Conservation (phyloP, 345 rosid genomes). For the Eucalyptus tenuipes region DNA sequence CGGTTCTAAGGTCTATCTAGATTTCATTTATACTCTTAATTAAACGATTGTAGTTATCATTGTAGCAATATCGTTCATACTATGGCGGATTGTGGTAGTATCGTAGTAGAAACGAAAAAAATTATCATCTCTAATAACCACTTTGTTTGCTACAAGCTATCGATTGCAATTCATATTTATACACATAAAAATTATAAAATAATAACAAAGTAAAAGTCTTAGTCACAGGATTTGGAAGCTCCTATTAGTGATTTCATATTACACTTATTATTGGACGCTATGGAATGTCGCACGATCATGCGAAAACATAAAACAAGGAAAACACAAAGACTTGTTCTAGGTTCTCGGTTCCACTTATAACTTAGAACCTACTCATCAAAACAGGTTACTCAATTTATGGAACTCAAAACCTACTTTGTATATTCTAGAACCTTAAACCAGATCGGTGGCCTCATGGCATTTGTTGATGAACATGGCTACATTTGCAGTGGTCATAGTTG, state of each 20-base stretch:
- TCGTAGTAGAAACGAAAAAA: rapidly evolving
- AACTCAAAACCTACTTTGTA: rapidly evolving
- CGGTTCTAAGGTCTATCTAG: rapidly evolving
- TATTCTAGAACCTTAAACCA: no score
- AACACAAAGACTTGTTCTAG: no score
- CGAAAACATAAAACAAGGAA: no score
- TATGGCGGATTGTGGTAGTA: rapidly evolving
- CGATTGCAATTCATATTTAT: rapidly evolving
- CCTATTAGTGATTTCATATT: rapidly evolving
- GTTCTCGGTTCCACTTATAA: no score
- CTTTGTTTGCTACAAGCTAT: rapidly evolving
- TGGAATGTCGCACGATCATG: rapidly evolving
- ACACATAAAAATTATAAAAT: no score
- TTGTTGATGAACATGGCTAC: no score
- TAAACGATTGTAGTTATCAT: rapidly evolving
- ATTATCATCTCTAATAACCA: no score
- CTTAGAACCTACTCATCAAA: rapidly evolving
- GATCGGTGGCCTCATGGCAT: rapidly evolving
- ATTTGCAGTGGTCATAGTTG: no score
- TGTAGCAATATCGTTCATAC: rapidly evolving
- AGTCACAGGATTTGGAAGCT: rapidly evolving
- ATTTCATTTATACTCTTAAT: no score
- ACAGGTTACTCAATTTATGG: rapidly evolving
- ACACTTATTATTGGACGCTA: no score
- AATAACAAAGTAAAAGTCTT: no score